Percentiles rank a stretch among this genome's conserved stretches.
Evolutionary conservation across 495 filamentous ascomycete species (phyloP).

Genomic region (Beverwykella pulmonaria): DNA sequence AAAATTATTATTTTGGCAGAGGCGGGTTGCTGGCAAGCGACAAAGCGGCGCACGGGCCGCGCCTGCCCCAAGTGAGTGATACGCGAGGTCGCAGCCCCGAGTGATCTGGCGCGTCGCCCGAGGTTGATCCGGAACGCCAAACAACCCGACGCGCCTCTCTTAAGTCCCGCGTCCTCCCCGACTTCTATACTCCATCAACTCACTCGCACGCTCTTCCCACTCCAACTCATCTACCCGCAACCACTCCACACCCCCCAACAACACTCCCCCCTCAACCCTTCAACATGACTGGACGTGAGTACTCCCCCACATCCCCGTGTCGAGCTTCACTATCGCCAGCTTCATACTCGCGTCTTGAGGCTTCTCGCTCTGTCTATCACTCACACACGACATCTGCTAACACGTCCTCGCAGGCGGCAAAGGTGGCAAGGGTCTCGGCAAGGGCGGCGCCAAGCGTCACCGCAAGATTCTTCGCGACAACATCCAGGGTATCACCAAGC

Average conservation of each 20-base stretch:
- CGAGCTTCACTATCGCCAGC: background rate
- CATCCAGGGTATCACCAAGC: conserved; percentile 98
- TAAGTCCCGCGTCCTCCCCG: background rate
- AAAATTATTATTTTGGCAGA: conserved; percentile 19
- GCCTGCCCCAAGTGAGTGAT: background rate
- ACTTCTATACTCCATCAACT: conserved; percentile 6
- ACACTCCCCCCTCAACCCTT: conserved; percentile 9
- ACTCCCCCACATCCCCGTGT: conserved; percentile 28
- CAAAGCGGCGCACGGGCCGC: conserved; percentile 6
- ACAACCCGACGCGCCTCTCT: conserved; percentile 5
- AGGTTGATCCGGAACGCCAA: conserved; percentile 21
- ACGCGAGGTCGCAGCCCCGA: background rate
- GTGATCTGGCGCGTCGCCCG: conserved; percentile 19
- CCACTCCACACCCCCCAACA: conserved; percentile 3
- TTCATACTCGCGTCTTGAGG: background rate
- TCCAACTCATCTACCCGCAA: conserved; percentile 11
- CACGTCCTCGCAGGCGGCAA: conserved; percentile 48
- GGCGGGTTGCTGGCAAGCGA: conserved; percentile 2
- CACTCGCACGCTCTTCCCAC: conserved; percentile 1
- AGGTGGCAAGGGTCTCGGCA: conserved; percentile 56
- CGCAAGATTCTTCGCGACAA: conserved; percentile 56
- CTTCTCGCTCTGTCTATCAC: background rate
- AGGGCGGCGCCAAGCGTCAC: conserved; percentile 69
- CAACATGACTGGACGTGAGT: conserved; percentile 96
- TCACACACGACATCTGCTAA: conserved; percentile 31